These are phyloP conservation scores for Inosperma sp. DNA, from an alignment of 768 basidiomycete genomes.

Conservation along the genomic window DNA sequence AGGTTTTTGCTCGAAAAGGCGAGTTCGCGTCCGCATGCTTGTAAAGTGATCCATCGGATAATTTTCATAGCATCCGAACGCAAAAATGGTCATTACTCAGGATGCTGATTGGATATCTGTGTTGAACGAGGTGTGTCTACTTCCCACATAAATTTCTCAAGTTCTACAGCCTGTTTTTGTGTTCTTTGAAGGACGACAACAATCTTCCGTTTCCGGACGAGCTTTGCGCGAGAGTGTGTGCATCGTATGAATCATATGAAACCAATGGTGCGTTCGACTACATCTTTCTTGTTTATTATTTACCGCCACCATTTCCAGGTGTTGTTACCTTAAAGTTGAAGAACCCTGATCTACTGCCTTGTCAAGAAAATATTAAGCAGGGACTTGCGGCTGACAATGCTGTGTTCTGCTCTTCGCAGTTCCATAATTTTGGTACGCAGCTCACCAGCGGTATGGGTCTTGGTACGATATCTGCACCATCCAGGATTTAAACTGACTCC, in stretches of 20 bases:
- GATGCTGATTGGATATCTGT: neutral
- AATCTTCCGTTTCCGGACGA: neutral
- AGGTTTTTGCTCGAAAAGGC: neutral
- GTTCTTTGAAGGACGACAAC: neutral
- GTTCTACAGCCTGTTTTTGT: neutral
- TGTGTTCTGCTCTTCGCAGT: no score
- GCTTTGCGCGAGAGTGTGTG: neutral
- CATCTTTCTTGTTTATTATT: no score
- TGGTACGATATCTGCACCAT: no score
- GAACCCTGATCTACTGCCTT: no score
- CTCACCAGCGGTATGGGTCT: no score
- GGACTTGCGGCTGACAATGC: no score
- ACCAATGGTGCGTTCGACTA: neutral
- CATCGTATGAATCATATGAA: neutral
- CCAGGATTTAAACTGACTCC: no score
- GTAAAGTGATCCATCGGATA: neutral
- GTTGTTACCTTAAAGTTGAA: no score
- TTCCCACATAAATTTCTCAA: no score
- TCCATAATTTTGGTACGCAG: no score
- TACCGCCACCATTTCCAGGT: no score
- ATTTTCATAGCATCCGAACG: neutral
- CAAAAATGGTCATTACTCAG: neutral
- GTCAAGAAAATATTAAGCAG: no score
- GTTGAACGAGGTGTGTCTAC: neutral
- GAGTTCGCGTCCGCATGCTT: neutral